Evolutionary conservation across 2,329 filamentous ascomycete species (phyloP), one percentile per base, ranked within the genome.

Genomic region (Fusarium begoniae): DNA sequence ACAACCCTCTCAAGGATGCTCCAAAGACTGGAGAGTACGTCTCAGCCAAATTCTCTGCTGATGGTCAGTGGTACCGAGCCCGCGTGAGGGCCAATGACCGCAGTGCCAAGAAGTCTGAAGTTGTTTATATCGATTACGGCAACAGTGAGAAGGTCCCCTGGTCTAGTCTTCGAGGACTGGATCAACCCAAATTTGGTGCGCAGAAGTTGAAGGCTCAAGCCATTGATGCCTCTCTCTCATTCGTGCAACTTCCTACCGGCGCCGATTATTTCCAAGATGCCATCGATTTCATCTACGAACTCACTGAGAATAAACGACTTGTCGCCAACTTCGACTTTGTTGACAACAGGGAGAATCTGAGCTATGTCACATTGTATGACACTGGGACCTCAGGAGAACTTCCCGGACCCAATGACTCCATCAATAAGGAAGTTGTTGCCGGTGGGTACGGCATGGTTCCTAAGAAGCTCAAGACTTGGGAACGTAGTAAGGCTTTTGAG

Each of bases 71-170:
- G 96, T 99, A 99, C 86, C 94, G 96, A 70, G 96, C 94, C 38
- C 93, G 92, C 70, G 91, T 99, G 70, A 92, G 95, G 71, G 91
- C 95, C 81, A 98, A 98, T 83, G 96, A 99, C 85, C 94, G 96
- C 71, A 89, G 95, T 14, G 92, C 92, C 79, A 94, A 96, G 88
- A 91, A 93, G 77, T 92, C 95, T 30, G 96, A 99, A 83, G 92
- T 99, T 32, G 85, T 97, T 51, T 99, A 98, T 84, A 90, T 99
- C 72, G 96, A 99, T 85, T 99, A 97, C 83, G 96, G 96, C 78
- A 99, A 99, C 88, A 92, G 90, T 63, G 96, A 99, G 84, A 92
- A 91, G 80, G 87, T 97, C 65, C 90, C 95, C 1, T 99, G 96
- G 95, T 89, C 91, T 30, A 89, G 90, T 75, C 90, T 99, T 48